Percentiles rank a stretch among this genome's conserved stretches.
These are phyloP conservation scores for Coemansia sp. DNA, from an alignment of 192 early-diverging fungal genomes.

Conservation along the genomic window DNA sequence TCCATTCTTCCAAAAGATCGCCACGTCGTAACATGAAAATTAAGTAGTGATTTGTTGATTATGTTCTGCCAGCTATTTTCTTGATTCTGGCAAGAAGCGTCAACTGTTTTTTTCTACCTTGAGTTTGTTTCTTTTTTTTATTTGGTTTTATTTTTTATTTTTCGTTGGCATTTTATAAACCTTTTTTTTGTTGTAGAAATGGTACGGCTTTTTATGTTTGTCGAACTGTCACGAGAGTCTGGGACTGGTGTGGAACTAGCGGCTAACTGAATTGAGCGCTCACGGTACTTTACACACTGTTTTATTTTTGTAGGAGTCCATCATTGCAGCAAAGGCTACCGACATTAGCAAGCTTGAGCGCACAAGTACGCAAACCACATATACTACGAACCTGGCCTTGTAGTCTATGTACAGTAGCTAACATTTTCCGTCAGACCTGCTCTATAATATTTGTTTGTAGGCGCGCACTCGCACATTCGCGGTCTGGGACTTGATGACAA, in stretches of 20 bases:
- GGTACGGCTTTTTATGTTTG: not conserved
- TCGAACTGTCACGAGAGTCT: not conserved
- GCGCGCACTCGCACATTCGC: slow-evolving; percentile 97
- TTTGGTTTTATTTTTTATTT: not conserved
- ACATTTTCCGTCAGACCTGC: not conserved
- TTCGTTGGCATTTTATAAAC: not conserved
- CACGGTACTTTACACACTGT: not conserved
- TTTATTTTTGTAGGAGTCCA: slow-evolving; percentile 45
- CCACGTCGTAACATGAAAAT: slow-evolving; percentile 24
- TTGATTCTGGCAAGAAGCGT: not conserved
- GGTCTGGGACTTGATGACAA: slow-evolving; percentile 95
- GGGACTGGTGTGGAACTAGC: not conserved
- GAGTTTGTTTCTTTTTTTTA: not conserved
- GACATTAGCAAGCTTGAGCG: slow-evolving; percentile 58
- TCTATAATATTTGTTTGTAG: slow-evolving; percentile 45
- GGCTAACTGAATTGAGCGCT: not conserved
- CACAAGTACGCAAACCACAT: slow-evolving; percentile 26
- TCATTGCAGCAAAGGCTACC: slow-evolving; percentile 50
- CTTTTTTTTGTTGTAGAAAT: not conserved
- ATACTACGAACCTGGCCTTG: not conserved
- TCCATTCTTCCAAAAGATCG: slow-evolving; percentile 60
- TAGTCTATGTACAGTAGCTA: not conserved
- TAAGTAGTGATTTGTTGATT: not conserved
- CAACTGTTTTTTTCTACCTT: not conserved
- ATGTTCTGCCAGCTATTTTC: not conserved